Evolutionary conservation across 345 rosid species (phyloP), one percentile per base, ranked within the genome.

Genomic region (Eucalyptus caleyi): DNA sequence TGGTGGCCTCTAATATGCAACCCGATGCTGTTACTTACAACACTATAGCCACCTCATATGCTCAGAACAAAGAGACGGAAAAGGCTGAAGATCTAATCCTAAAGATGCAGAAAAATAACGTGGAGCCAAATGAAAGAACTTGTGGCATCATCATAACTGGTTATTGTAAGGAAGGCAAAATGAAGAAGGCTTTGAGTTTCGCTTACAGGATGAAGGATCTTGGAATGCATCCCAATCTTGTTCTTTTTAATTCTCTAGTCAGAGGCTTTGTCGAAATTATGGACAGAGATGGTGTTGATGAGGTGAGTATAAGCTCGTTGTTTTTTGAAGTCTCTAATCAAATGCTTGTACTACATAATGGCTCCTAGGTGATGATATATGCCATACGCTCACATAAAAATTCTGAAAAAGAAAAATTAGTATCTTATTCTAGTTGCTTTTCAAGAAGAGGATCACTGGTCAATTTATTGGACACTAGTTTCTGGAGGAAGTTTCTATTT

Each of bases 11-110:
- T 26, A 98, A 98, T 69, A 88, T 95, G 77, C 90, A 91, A 91
- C 97, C 98, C 16, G 98, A 97, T 88, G 97, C 91, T 77, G 96
- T 97, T 93, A 96, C 98, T 27, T 97, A 91, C 91, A 96, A 96
- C 91, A 96, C 95, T 51, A 90, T 97, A 87, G 98, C 97, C 10
- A 94, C 93, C 88, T 96, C 96, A 23, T 96, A 97, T 93, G 92
- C 97, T 19, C 91, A 92, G 93, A 89, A 89, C 8, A 91, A 94
- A 65, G 94, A 94, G 92, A 93, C 98, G 45, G 88, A 59, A 50
- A 94, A 90, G 91, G 97, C 98, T 30, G 97, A 97, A 89, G 93
- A 94, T 87, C 91, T 97, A 93, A 93, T 97, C 89, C 80, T 90
- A n/a, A 92, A 96, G 93, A 97, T 96, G 98, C 89, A 91, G 90